A percentile compares a stretch with the other conserved stretches of the same genome.
These are phyloP conservation scores for Botrytis fabae DNA, from an alignment of 2,329 filamentous ascomycete species.

Conservation along the genomic window DNA sequence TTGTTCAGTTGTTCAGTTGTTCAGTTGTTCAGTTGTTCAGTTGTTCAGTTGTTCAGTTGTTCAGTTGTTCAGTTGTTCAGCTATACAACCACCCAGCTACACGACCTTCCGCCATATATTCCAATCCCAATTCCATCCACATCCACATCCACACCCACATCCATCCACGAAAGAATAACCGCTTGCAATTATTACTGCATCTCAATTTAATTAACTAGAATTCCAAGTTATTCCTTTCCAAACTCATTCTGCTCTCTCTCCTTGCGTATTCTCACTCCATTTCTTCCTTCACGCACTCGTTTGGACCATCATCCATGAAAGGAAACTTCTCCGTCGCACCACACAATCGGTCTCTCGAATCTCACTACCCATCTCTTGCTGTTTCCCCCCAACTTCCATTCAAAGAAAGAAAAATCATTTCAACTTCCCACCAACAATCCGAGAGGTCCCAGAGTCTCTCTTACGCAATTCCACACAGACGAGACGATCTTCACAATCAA, in stretches of 20 bases:
- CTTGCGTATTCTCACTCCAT: not conserved
- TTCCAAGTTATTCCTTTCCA: not conserved
- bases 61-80: not conserved
- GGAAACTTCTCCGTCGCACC: not conserved
- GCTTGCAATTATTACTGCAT: not conserved
- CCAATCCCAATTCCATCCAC: not conserved
- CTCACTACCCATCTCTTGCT: not conserved
- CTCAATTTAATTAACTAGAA: not conserved
- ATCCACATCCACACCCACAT: not conserved
- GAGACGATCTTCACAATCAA: not conserved
- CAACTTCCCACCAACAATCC: not conserved
- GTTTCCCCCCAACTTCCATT: not conserved
- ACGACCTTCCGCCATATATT: not conserved
- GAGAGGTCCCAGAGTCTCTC: not conserved
- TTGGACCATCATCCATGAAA: not conserved
- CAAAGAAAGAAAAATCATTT: not conserved
- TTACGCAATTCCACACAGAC: not conserved
- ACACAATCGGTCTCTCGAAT: not conserved
- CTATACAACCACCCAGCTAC: not conserved
- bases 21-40: too few relatives aligned
- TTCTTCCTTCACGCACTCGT: not conserved
- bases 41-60: too few relatives aligned
- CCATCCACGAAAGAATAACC: constrained; percentile 2
- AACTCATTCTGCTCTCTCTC: not conserved
- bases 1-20: not conserved